Evolutionary conservation across 495 filamentous ascomycete genomes (phyloP).

Genomic region (Venustampulla echinocandica): DNA sequence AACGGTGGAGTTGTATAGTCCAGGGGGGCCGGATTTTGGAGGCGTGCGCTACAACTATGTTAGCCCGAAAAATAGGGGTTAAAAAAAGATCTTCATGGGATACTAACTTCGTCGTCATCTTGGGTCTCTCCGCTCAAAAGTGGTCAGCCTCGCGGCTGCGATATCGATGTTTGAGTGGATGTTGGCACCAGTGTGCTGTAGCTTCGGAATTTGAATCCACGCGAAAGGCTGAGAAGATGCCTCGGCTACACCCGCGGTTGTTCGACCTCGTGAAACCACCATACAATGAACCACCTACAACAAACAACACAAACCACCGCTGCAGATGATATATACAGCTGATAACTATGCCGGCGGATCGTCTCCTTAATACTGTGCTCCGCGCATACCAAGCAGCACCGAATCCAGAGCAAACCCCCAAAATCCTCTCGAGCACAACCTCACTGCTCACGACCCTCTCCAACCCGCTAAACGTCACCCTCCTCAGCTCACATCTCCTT

Average conservation of each 20-base stretch:
- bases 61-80: background rate
- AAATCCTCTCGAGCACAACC: slow-evolving; percentile 70
- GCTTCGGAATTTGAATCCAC: background rate
- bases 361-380: slow-evolving; percentile 41
- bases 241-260: slow-evolving; percentile 13
- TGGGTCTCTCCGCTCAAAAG: background rate
- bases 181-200: background rate
- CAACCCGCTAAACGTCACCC: slow-evolving; percentile 83
- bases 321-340: background rate
- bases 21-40: slow-evolving; percentile 16
- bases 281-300: background rate
- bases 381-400: slow-evolving; percentile 41
- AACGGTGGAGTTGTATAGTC: slow-evolving; percentile 69
- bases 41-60: slow-evolving; percentile 3
- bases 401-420: slow-evolving; percentile 38
- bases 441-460: slow-evolving; percentile 73
- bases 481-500: slow-evolving; percentile 86
- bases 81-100: background rate
- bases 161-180: background rate
- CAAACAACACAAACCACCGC: background rate
- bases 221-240: slow-evolving; percentile 19
- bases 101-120: background rate
- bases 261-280: background rate
- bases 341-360: slow-evolving; percentile 38
- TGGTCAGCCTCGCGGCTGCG: slow-evolving; percentile 1